Evolutionary conservation across 1,139 yeast genomes (phyloP), one percentile per base, ranked within the genome.

Genomic region (Pichia sorboxylosa): DNA sequence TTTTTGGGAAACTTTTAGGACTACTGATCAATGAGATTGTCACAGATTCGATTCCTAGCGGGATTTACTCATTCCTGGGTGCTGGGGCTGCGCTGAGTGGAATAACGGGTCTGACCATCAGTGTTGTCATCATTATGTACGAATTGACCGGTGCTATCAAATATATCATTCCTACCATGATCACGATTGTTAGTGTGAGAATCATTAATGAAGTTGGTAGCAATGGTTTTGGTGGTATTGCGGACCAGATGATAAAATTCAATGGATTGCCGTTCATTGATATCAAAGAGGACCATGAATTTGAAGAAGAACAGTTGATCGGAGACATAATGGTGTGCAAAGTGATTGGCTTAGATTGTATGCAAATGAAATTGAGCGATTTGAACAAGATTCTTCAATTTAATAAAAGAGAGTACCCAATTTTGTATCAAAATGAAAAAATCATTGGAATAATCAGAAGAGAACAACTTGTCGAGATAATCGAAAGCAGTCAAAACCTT

Each of bases 61-160:
- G 96, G 1, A 84, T 93, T 0, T 90, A 87, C 55, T 94, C 98
- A 0, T 78, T 92, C 39, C 67, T 92, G n/a, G 99, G 98, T 2
- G 97, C 98, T 0, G 97, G 93, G 1, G 92, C 97, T 2, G 85
- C 95, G 0, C 63, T 92, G 30, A 78, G 94, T 52, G 98, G 98
- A 4, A 84, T 85, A 15, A 90, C 98, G 1, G 83, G 90, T 45
- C 61, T 92, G 42, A 85, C 96, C 0, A 81, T 90, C 3, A 78
- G 97, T 0, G 94, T 90, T 9, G 98, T 85, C 1, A 90, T 92
- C 7, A 80, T 92, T 28, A 81, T 92, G 90, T 85, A 90, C 58
- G 99, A 92, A 55, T 63, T 90, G 33, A 90, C 97, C 0, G 97
- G 97, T 16, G 97, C 96, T 2, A 63, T 85, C 32, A 72, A 82